Conservation (phyloP, 441 rosid species). For the Erodium texanum region DNA sequence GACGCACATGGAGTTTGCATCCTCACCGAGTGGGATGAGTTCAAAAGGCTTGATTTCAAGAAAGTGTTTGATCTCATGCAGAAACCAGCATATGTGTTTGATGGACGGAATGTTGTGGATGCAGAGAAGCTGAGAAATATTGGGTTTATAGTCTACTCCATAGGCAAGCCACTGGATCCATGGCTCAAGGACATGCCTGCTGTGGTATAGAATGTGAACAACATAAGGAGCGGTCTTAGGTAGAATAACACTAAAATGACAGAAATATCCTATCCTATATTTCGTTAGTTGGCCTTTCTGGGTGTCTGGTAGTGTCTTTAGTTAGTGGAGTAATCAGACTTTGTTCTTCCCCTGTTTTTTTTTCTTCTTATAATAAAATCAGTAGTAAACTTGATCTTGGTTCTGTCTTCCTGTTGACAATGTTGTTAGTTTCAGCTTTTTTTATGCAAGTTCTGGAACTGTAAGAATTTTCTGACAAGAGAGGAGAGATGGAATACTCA, state of each 20-base stretch:
- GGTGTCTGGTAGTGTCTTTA: slow-evolving; percentile 6
- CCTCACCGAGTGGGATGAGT: slow-evolving; percentile 95
- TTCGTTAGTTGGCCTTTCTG: no score
- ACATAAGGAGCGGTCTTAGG: slow-evolving; percentile 1
- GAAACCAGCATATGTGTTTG: slow-evolving; percentile 55
- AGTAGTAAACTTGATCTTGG: background rate
- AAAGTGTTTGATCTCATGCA: slow-evolving; percentile 41
- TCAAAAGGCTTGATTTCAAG: slow-evolving; percentile 52
- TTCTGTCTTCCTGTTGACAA: background rate
- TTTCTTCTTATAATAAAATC: background rate
- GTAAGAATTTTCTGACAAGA: background rate
- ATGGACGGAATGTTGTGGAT: slow-evolving; percentile 45
- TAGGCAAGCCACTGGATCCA: slow-evolving; percentile 55
- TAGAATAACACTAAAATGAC: background rate
- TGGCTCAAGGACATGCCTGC: slow-evolving; percentile 62
- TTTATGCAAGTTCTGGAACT: background rate
- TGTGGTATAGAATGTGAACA: slow-evolving; percentile 24
- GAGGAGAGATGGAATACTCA: background rate
- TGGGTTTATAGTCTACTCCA: slow-evolving; percentile 52
- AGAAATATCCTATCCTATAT: no score
- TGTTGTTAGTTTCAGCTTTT: background rate
- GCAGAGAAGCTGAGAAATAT: slow-evolving; percentile 39
- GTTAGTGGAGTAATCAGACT: background rate
- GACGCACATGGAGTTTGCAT: slow-evolving; percentile 88
- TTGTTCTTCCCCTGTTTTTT: background rate